Base-by-base conservation (phyloP, 306 rosid genomes). In the Casuarina glauca region DNA sequence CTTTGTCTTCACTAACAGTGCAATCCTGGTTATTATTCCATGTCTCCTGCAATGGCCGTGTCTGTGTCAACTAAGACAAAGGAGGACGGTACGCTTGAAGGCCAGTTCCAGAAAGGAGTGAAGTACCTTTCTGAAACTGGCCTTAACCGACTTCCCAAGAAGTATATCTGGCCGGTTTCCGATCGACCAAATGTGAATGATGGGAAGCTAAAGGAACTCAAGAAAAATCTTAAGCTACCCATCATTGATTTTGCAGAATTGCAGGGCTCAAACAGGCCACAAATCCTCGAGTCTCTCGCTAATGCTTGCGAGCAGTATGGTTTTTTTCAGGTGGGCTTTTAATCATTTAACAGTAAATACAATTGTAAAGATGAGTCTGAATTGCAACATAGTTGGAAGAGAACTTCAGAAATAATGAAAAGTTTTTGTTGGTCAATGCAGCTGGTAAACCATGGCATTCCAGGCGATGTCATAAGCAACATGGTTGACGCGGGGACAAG, bases 361-460 rank as follows among this genome's bases (percentile, higher is more conserved):
- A 44, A 44, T 44, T 44, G 1, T 26, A 26, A 26, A 26, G 32
- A 26, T 26, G 32, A 26, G 1, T 26, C 32, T 26, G 32, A 26
- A 26, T 26, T 26, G 32, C 32, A 26, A 26, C 32, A 26, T 26
- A 26, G 32, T 26, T 26, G 32, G 32, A 26, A 26, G 3, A 44
- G 48, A 44, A 9, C 9, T 44, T 44, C 9, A 44, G 8, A 44
- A 46, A 44, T 44, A 43, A 76, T 45, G 72, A 32, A 49, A 50
- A 45, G 6, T 35, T 72, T 52, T 74, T 64, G 32, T 63, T 10
- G 41, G 42, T 76, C 73, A 67, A 63, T 81, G 2, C 81, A 94
- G 98, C 9, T 94, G 76, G 90, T 89, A 8, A 94, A 90, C 84
- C 98, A 94, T 83, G 92, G 88, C 13, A 90, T 94, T 78, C 66